Base-by-base conservation (phyloP, 805 yeast species). In the Spathaspora boniae region DNA sequence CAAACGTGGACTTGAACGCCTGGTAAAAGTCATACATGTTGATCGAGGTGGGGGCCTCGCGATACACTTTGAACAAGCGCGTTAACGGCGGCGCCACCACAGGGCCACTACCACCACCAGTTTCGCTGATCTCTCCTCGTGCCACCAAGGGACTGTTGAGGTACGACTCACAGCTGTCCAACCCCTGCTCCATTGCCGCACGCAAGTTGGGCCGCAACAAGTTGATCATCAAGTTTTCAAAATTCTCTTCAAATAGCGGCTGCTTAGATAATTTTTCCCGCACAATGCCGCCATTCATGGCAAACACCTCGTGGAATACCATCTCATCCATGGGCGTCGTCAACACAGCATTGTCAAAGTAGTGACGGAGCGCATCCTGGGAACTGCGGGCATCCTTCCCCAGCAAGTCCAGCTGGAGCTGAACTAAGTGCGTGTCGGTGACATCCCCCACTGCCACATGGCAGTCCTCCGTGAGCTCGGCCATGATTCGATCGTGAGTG, bases 1-100 rank as follows among this genome's bases (percentile, higher is more conserved):
- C 51, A 20, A 80, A 45, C 0, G 77, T 60, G 38, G 68, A 74
- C 48, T 68, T 74, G 58, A 83, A 83, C 0, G 85, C 80, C 16
- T 62, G 54, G 48, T 69, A 84, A 45, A 78, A 79, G 46, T 84
- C 94, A 57, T 68, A 80, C 35, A 82, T 69, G 50, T 84, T 84
- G 42, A 84, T 70, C 20, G 70, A 61, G 3, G 79, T 67, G 16
- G 85, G 83, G 0, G 96, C 89, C 47, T 88, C 96, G 40, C 93
- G 74, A 53, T 81, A 82, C 11, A 86, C 65, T 31, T 76, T 72
- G 58, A 76, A 88, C 36, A 88, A 53, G 32, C 72, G 75, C 20
- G 75, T 36, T 17, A 31, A 34, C 19, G 29, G 34, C 9, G 35
- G 37, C 9, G 33, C 12, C 3, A 29, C 15, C 9, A 19, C n/a